Base-by-base conservation (phyloP, 768 basidiomycete genomes). In the Calocera viscosa region DNA sequence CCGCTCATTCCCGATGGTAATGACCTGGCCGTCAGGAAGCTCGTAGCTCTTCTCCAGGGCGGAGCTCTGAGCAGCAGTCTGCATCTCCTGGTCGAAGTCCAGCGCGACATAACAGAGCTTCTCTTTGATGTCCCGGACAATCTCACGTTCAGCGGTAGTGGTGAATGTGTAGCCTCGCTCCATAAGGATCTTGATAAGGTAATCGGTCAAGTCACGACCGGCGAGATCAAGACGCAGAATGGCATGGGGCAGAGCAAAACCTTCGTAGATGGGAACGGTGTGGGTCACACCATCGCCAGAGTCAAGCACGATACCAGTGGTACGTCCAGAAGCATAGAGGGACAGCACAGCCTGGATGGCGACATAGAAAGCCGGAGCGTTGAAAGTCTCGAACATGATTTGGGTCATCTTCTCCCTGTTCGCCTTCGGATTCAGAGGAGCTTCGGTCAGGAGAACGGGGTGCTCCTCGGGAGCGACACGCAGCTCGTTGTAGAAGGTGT, bases 121-220 rank as follows among this genome's bases (percentile, higher is more conserved):
- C 84, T 93, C 91, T 83, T 96, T 96, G 83, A 96, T 94, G 77
- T 95, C 94, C 68, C 94, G 84, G 72, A 95, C 94, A 68, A 96
- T 92, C 85, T 94, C 92, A 73, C 86, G 84, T 79, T 93, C 92
- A 39, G 91, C 92, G 14, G 91, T 89, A 69, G 93, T 95, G 72
- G 90, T 94, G 84, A 96, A 95, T 19, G 86, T 83, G 78, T 96
- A 94, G 12, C 94, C 94, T 73, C 94, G 86, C 79, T 96, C 93
- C 77, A 84, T 88, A 75, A 93, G 78, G 73, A 88, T 86, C 81
- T 91, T 91, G 82, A 88, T 84, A 72, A 93, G 77, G 76, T 80
- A 86, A 67, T 87, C 86, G 69, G 94, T 95, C 75, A 96, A 77
- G 76, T 96, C 94, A 77, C 94, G 89, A 69, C 94, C 94, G 68